A percentile compares a stretch with the other conserved stretches of the same genome.
These are phyloP conservation scores for Saccharomycopsis lassenensis DNA, from an alignment of 805 yeast species.

Conservation along the genomic window DNA sequence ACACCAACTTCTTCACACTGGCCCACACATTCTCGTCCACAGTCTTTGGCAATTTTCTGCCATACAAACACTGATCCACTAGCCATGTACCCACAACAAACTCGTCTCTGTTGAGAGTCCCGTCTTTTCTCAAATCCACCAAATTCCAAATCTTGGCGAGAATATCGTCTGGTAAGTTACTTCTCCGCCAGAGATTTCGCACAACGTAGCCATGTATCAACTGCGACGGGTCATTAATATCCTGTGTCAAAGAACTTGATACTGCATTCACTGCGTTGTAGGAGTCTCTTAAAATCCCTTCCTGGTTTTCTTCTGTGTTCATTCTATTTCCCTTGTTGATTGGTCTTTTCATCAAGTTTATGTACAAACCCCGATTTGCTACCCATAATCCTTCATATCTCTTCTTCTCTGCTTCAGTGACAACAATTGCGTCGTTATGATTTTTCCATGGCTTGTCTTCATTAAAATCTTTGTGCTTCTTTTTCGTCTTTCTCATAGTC, in stretches of 20 bases:
- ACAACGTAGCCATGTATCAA: slow-evolving; percentile 37
- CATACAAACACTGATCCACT: slow-evolving; percentile 91
- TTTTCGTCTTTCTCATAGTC: slow-evolving; percentile 17
- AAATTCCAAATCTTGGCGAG: slow-evolving; percentile 57
- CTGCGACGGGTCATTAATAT: slow-evolving; percentile 14
- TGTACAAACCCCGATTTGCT: slow-evolving; percentile 63
- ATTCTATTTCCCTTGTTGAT: slow-evolving; percentile 21
- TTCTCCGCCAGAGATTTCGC: slow-evolving; percentile 69
- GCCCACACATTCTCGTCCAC: slow-evolving; percentile 70
- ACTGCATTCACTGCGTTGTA: slow-evolving; percentile 3
- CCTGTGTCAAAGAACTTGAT: slow-evolving; percentile 4
- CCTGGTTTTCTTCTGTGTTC: neutral
- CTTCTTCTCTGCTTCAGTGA: slow-evolving; percentile 62
- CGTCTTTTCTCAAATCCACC: slow-evolving; percentile 58
- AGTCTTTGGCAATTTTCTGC: slow-evolving; percentile 71
- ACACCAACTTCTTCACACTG: slow-evolving; percentile 48
- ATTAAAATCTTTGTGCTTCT: slow-evolving; percentile 32
- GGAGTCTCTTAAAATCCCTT: neutral
- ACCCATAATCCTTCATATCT: slow-evolving; percentile 94
- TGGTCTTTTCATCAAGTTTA: slow-evolving; percentile 24
- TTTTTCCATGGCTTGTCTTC: slow-evolving; percentile 93
- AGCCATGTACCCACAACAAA: slow-evolving; percentile 97
- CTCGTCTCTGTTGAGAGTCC: slow-evolving; percentile 66
- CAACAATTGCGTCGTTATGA: slow-evolving; percentile 46
- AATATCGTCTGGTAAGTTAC: slow-evolving; percentile 54